Evolutionary conservation across 129 eudicot genomes (phyloP).

Genomic region (Centella asiatica): DNA sequence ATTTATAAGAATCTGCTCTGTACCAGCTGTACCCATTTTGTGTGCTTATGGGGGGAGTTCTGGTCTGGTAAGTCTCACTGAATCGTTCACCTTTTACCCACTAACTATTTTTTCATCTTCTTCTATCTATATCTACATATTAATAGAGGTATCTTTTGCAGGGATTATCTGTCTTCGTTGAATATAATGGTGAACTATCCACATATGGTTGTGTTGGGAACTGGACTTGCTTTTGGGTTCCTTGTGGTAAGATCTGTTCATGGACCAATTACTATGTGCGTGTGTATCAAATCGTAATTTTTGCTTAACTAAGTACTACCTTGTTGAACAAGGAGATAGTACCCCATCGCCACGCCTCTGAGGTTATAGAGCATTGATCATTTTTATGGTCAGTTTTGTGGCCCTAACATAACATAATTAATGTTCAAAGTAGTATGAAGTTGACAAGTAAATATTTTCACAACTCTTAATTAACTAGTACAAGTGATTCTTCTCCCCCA

Average conservation of each 20-base stretch:
- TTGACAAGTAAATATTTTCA: no score
- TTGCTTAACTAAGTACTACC: no score
- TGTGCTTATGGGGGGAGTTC: slow-evolving; percentile 63
- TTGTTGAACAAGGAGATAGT: no score
- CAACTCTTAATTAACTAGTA: no score
- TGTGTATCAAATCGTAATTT: no score
- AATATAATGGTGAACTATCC: slow-evolving; percentile 69
- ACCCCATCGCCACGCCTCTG: no score
- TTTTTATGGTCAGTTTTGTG: no score
- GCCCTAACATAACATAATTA: no score
- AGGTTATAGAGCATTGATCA: no score
- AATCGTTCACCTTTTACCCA: background rate
- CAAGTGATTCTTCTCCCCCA: no score
- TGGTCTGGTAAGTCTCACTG: slow-evolving; percentile 49
- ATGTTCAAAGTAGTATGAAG: no score
- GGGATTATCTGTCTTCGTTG: slow-evolving; percentile 80
- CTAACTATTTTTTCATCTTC: background rate
- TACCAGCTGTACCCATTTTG: slow-evolving; percentile 72
- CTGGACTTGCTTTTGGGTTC: slow-evolving; percentile 92
- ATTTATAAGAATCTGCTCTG: slow-evolving; percentile 8
- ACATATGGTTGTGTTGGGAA: slow-evolving; percentile 71
- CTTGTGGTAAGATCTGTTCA: slow-evolving; percentile 65
- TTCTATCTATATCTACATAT: background rate
- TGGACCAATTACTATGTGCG: background rate
- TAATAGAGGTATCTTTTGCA: slow-evolving; percentile 20